Evolutionary conservation across 768 basidiomycete species (phyloP), one percentile per base, ranked within the genome.

Genomic region (Termitomyces bulborhizus): DNA sequence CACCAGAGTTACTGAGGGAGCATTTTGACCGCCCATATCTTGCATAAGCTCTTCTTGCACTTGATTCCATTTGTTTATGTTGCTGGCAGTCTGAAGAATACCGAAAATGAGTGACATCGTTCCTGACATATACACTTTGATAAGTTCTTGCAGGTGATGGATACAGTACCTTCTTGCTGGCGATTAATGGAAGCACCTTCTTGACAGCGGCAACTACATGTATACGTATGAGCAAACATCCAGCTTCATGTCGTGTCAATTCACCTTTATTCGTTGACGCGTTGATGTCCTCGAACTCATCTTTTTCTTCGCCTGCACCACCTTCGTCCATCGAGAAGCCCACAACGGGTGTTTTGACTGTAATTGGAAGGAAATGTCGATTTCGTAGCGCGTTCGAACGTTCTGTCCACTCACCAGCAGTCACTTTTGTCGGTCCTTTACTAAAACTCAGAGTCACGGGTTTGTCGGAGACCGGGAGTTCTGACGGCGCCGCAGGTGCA

Each of bases 21-120:
- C 48, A 45, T 60, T 54, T 57, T 62, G 58, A 50, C 65, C 57
- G 55, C 64, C 65, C 32, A 72, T 54, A 42, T 75, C 69, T 57
- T 81, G 76, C 36, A 80, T 81, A 48, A 97, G 78, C 64, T 93
- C 95, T 70, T 87, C 88, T 70, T 96, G 92, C 9, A 95, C 91
- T 73, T 87, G 88, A 67, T 95, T 98, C 97, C 96, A 99, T 68
- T 98, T 98, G 64, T 80, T 86, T 66, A 99, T 98, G 64, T 94
- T 93, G 68, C 81, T 89, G 47, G 82, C 89, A 44, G 85, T 90
- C 92, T 97, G 66, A 18, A 66, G 42, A 54, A 54, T 1, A 44
- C 46, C 54, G 46, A 52, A 41, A 31, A 52, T 41, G 34, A 54
- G 62, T 46, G 54, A 52, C 39, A 57, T 39, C 16, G 42, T 49